A percentile compares a stretch with the other conserved stretches of the same genome.
phyloP scores from a whole-genome alignment of 805 yeast species.

The Saccharomyces mikatae region DNA sequence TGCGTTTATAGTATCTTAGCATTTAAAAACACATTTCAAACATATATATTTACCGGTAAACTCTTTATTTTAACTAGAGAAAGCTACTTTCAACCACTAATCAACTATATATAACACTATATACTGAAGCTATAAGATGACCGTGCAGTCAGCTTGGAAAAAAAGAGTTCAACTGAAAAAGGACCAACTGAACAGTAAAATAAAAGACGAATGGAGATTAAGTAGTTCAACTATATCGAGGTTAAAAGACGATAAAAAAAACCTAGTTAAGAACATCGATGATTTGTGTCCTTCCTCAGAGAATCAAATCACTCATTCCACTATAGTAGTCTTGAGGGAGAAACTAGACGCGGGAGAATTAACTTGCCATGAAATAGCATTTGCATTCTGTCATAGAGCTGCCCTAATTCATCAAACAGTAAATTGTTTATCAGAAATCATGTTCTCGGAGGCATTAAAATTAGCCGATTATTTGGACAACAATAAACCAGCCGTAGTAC shows the following conservation, averaged over 20 bases:
- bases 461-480: constrained; percentile 48
- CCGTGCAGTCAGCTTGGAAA: constrained; percentile 9
- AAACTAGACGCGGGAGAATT: constrained; percentile 1
- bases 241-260: constrained; percentile 6
- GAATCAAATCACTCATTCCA: constrained; percentile 13
- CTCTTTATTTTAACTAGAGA: neutral
- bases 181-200: constrained; percentile 8
- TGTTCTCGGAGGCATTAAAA: constrained; percentile 48
- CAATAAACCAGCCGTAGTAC: constrained; percentile 41
- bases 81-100: neutral
- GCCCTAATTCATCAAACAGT: constrained; percentile 46
- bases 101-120: neutral
- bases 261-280: constrained; percentile 11
- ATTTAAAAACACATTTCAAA: neutral
- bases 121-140: neutral
- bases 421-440: constrained; percentile 29
- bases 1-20: neutral
- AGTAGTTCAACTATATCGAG: constrained; percentile 5
- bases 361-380: constrained; percentile 10
- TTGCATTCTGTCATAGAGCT: constrained; percentile 50
- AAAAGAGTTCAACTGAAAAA: constrained; percentile 9
- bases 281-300: constrained; percentile 9
- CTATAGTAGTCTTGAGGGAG: constrained; percentile 9
- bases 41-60: neutral
- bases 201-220: constrained; percentile 16